Conservation (phyloP, 176 grass and related monocot species). For the Saccharum officinarum region DNA sequence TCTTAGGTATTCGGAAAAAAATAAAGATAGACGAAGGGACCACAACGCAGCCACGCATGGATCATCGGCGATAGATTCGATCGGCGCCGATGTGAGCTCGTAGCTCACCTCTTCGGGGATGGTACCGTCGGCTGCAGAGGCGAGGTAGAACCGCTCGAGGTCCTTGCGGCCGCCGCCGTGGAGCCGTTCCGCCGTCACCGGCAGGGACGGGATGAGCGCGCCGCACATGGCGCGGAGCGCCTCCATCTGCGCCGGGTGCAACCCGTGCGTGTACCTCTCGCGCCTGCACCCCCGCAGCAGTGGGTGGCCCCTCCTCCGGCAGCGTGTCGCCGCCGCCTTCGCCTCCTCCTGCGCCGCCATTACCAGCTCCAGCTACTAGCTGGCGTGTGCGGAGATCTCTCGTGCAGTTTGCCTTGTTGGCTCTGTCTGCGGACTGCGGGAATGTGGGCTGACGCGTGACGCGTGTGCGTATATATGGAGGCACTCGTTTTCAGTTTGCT, state of each 20-base stretch:
- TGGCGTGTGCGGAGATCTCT: not conserved
- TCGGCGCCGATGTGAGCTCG: not conserved
- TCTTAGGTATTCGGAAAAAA: no score
- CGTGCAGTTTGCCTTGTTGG: not conserved
- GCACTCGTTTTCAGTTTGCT: not conserved
- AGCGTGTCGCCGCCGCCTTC: not conserved
- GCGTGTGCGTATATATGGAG: not conserved
- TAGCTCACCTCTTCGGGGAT: conserved; percentile 64
- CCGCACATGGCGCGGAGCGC: conserved; percentile 67
- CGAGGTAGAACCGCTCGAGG: conserved; percentile 60
- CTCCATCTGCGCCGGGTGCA: conserved; percentile 60
- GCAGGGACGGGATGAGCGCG: conserved; percentile 62
- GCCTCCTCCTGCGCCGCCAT: not conserved
- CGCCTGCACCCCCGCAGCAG: conserved; percentile 46
- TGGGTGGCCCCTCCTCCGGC: conserved; percentile 41
- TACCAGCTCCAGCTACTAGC: not conserved
- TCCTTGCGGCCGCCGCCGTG: not conserved
- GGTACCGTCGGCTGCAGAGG: conserved; percentile 54
- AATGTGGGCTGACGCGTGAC: not conserved
- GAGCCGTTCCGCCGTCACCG: not conserved
- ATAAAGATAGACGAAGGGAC: no score
- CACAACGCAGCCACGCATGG: not conserved
- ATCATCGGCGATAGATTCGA: not conserved
- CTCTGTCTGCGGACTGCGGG: not conserved
- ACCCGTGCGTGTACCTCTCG: conserved; percentile 59